Percentiles rank a stretch among this genome's conserved stretches.
Evolutionary conservation across 805 yeast species (phyloP).

Genomic region (Kluyveromyces siamensis): DNA sequence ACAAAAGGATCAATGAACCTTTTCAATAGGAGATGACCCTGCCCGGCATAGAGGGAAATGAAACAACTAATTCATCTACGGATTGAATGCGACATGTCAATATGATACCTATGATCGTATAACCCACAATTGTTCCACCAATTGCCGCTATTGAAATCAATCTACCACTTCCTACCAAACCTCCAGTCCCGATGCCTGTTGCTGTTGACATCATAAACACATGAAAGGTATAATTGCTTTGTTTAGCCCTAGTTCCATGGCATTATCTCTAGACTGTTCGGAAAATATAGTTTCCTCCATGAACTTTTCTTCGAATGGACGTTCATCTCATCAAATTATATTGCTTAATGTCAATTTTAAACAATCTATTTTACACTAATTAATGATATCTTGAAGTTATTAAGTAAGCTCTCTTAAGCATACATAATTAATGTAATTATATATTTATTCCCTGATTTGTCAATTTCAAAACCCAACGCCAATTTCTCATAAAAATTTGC

Average conservation of each 20-base stretch:
- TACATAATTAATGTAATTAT: too few relatives aligned
- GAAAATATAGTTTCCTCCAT: background rate
- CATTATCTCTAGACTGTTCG: background rate
- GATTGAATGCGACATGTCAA: constrained; percentile 5
- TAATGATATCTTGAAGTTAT: too few relatives aligned
- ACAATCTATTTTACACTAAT: too few relatives aligned
- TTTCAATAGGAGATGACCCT: constrained; percentile 33
- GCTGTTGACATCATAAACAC: constrained; percentile 6
- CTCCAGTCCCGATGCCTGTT: constrained; percentile 72
- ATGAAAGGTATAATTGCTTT: constrained; percentile 3
- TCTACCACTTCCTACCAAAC: constrained; percentile 34
- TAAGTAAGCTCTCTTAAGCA: too few relatives aligned
- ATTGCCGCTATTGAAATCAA: constrained; percentile 6
- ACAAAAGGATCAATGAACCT: constrained; percentile 49
- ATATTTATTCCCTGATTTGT: too few relatives aligned
- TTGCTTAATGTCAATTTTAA: too few relatives aligned
- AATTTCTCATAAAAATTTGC: too few relatives aligned
- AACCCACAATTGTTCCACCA: constrained; percentile 6
- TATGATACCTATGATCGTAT: constrained; percentile 5
- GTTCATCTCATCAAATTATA: too few relatives aligned
- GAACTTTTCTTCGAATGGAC: too few relatives aligned
- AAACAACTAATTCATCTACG: constrained; percentile 6
- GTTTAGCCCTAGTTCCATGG: background rate
- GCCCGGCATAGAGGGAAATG: constrained; percentile 4
- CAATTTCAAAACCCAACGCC: too few relatives aligned